Base-by-base conservation (phyloP, 1,284 basidiomycete genomes). In the Meripilus lineatus region DNA sequence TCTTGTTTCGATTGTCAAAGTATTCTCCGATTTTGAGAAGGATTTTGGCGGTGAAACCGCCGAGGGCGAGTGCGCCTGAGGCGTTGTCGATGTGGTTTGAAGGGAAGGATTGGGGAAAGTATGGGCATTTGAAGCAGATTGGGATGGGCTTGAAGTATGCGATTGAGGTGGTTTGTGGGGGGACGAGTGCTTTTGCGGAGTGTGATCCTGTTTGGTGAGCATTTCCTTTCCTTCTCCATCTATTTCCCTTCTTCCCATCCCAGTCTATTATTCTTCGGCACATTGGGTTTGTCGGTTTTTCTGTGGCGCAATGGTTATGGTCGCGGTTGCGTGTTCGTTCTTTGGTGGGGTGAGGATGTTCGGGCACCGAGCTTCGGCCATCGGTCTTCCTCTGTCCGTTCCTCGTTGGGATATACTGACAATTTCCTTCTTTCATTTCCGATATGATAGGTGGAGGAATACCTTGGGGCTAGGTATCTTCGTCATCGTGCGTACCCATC, bases 401-500 rank as follows among this genome's bases (percentile, higher is more conserved):
- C n/a, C n/a, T n/a, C n/a, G n/a, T n/a, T n/a, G n/a, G n/a, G n/a
- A n/a, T n/a, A n/a, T n/a, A n/a, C n/a, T n/a, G n/a, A n/a, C n/a
- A n/a, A n/a, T n/a, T n/a, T n/a, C n/a, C n/a, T n/a, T n/a, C n/a
- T n/a, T n/a, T n/a, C n/a, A n/a, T n/a, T n/a, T n/a, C n/a, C n/a
- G n/a, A n/a, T n/a, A n/a, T n/a, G n/a, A n/a, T n/a, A 83, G 80
- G 81, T 88, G 84, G 85, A 66, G 85, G 34, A 89, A 88, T 56
- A 65, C 77, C 2, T 56, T 88, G 34, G 85, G 85, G 0, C 64
- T 87, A 6, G 83, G 82, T 0, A 47, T 86, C 4, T 88, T 84
- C 57, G 68, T 82, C 4, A 68, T 84, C 41, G 80, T 83, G 53
- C 52, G 78, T 65, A 10, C 11, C 23, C 4, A 22, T 24, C 21